phyloP scores from a whole-genome alignment of 805 yeast genomes.

The Candida ovalis region DNA sequence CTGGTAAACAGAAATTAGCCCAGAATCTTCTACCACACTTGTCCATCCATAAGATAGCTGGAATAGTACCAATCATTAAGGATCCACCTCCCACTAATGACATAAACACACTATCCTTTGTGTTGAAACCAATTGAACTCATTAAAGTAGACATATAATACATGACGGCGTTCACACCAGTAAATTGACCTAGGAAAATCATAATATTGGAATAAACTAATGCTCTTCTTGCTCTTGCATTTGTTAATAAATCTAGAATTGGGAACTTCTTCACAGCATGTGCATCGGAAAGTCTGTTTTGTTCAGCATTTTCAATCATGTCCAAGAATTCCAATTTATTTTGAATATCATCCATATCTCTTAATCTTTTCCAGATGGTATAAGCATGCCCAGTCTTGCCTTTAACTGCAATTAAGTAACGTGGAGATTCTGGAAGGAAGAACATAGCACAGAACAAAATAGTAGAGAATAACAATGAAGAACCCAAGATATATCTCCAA shows the following conservation, averaged over 20 bases:
- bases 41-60: slow-evolving; percentile 59
- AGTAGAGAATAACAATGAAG: slow-evolving; percentile 56
- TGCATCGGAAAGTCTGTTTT: slow-evolving; percentile 35
- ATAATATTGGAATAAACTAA: slow-evolving; percentile 52
- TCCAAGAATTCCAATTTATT: slow-evolving; percentile 54
- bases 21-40: slow-evolving; percentile 55
- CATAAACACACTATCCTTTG: slow-evolving; percentile 55
- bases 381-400: slow-evolving; percentile 49
- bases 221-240: slow-evolving; percentile 60
- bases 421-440: slow-evolving; percentile 59
- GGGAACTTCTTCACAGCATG: slow-evolving; percentile 33
- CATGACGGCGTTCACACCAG: slow-evolving; percentile 66
- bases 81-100: slow-evolving; percentile 69
- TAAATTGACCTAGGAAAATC: slow-evolving; percentile 60
- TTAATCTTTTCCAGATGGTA: slow-evolving; percentile 51
- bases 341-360: slow-evolving; percentile 41
- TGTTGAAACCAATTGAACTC: slow-evolving; percentile 50
- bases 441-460: slow-evolving; percentile 46
- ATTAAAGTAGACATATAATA: slow-evolving; percentile 60
- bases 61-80: slow-evolving; percentile 58
- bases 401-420: slow-evolving; percentile 49
- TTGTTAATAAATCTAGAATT: slow-evolving; percentile 48
- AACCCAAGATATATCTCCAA: slow-evolving; percentile 66
- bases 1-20: slow-evolving; percentile 52
- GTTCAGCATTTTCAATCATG: slow-evolving; percentile 49